Conservation (phyloP, 2,329 filamentous ascomycete species). For the Trichoderma sp. region DNA sequence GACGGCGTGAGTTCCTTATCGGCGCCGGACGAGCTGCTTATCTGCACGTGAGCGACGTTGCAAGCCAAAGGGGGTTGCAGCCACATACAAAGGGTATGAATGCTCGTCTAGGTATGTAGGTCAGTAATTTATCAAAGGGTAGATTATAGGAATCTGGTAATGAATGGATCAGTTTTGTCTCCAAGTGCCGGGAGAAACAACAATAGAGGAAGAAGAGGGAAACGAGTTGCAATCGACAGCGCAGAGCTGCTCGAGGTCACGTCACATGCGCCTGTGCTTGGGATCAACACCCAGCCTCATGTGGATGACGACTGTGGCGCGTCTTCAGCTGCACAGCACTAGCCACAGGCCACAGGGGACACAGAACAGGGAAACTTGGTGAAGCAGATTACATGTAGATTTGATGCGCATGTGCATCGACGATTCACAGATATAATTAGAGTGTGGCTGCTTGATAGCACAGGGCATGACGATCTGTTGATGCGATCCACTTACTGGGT, state of each 20-base stretch:
- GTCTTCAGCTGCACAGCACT: conserved; percentile 5
- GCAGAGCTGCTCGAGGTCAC: conserved; percentile 1
- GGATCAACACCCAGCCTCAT: conserved; percentile 12
- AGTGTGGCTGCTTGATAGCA: neutral
- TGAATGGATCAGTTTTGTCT: neutral
- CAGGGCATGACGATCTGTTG: neutral
- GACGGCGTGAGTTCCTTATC: conserved; percentile 3
- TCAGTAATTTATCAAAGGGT: neutral
- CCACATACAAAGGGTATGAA: neutral
- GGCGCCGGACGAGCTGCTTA: conserved; percentile 9
- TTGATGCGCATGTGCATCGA: neutral
- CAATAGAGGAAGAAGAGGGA: neutral
- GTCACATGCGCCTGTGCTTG: conserved; percentile 16
- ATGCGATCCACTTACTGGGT: neutral
- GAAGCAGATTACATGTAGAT: neutral
- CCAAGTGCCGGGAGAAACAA: neutral
- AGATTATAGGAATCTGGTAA: too few species aligned
- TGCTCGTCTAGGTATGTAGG: too few species aligned
- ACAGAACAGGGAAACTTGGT: neutral
- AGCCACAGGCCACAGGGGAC: conserved; percentile 14
- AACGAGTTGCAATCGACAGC: neutral
- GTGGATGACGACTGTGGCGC: conserved; percentile 24
- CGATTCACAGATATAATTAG: neutral
- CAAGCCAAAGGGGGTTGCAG: neutral
- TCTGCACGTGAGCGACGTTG: conserved; percentile 23